Evolutionary conservation across 2,329 filamentous ascomycete genomes (phyloP).

Genomic region (Penicillium sp.): DNA sequence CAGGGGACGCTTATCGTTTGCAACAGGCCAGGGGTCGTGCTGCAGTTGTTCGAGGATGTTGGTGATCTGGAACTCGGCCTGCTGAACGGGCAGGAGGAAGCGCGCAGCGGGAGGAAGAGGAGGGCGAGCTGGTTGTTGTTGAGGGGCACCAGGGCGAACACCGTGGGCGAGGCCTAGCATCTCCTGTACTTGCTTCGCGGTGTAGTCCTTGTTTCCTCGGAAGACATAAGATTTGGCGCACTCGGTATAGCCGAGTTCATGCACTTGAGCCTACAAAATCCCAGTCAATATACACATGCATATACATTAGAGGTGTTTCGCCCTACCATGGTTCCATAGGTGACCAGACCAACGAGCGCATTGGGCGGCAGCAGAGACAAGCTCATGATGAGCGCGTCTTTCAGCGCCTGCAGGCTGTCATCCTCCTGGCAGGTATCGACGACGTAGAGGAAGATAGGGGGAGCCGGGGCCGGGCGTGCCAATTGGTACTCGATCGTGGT

Average conservation of each 20-base stretch:
- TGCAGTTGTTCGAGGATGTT: constrained; percentile 94
- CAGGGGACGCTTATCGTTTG: constrained; percentile 84
- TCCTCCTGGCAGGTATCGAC: constrained; percentile 69
- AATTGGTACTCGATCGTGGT: constrained; percentile 68
- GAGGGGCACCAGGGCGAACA: constrained; percentile 68
- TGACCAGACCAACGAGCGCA: constrained; percentile 64
- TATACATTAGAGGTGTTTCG: not conserved
- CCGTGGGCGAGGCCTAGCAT: constrained; percentile 83
- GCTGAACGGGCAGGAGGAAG: constrained; percentile 90
- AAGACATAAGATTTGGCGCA: constrained; percentile 99
- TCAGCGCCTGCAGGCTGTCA: constrained; percentile 65
- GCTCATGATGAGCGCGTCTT: constrained; percentile 67
- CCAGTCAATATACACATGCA: constrained; percentile 8
- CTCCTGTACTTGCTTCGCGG: constrained; percentile 98
- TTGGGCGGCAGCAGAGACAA: constrained; percentile 63
- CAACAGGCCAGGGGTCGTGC: constrained; percentile 95
- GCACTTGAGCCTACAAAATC: constrained; percentile 72
- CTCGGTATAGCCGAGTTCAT: constrained; percentile 96
- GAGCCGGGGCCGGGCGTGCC: constrained; percentile 60
- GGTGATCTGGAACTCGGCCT: constrained; percentile 95
- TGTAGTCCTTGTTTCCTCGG: constrained; percentile 94
- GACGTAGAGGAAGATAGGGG: constrained; percentile 68
- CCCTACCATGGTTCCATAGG: constrained; percentile 81
- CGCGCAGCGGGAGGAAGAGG: constrained; percentile 77
- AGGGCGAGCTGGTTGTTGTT: constrained; percentile 69